Conservation (phyloP, 2,329 filamentous ascomycete genomes). For the Epichloe sibirici region DNA sequence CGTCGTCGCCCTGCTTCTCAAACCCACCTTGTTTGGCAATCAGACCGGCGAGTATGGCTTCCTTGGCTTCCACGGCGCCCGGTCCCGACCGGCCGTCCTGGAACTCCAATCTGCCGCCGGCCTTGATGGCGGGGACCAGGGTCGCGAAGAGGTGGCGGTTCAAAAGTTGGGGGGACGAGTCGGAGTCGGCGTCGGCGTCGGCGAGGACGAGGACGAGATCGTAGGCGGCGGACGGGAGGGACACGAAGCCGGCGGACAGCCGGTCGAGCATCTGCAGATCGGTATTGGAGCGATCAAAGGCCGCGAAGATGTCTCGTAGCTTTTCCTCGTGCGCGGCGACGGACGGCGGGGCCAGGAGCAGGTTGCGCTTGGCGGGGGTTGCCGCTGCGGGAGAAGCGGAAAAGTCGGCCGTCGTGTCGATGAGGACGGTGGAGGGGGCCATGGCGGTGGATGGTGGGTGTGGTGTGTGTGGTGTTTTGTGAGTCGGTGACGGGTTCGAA, state of each 20-base stretch:
- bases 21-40: conserved; percentile 53
- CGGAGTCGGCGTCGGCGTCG: conserved; percentile 60
- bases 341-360: conserved; percentile 83
- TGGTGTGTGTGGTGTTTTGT: neutral
- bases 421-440: conserved; percentile 39
- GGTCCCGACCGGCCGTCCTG: conserved; percentile 53
- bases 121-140: conserved; percentile 58
- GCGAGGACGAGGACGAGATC: conserved; percentile 75
- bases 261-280: conserved; percentile 98
- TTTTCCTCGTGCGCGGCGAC: conserved; percentile 75
- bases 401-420: conserved; percentile 46
- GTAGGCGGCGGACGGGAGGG: conserved; percentile 66
- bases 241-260: conserved; percentile 67
- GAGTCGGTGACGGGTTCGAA: neutral
- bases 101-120: conserved; percentile 53
- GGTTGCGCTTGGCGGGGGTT: conserved; percentile 41
- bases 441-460: conserved; percentile 20
- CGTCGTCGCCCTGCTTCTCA: conserved; percentile 55
- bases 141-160: conserved; percentile 53
- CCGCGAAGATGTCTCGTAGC: conserved; percentile 56
- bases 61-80: conserved; percentile 41
- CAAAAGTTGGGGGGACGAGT: conserved; percentile 51
- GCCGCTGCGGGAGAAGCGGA: conserved; percentile 20
- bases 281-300: conserved; percentile 62
- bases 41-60: conserved; percentile 75